Percentiles rank a stretch among this genome's conserved stretches.
Evolutionary conservation across 2,329 filamentous ascomycete genomes (phyloP).

Genomic region (Tolypocladium capitatum): DNA sequence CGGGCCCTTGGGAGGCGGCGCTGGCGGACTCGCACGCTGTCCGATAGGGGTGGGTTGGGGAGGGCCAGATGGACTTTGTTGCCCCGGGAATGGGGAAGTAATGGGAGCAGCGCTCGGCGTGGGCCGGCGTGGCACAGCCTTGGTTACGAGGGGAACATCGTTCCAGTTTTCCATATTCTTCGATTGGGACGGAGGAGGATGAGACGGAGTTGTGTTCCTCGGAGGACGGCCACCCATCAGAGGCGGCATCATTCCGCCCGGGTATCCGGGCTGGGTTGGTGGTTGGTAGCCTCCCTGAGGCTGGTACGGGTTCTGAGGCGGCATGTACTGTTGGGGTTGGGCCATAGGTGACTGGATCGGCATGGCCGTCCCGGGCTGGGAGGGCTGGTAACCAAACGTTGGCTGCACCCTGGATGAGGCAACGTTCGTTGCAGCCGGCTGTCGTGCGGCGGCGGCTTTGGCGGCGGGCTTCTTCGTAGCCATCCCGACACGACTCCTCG

Average conservation of each 20-base stretch:
- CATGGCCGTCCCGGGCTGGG: slow-evolving; percentile 21
- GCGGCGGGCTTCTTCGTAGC: slow-evolving; percentile 48
- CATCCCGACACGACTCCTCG: slow-evolving; percentile 70
- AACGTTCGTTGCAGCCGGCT: slow-evolving; percentile 15
- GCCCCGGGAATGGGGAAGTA: slow-evolving; percentile 62
- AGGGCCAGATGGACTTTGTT: slow-evolving; percentile 43
- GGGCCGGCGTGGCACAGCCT: slow-evolving; percentile 56
- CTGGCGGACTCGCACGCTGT: slow-evolving; percentile 56
- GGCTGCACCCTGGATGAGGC: slow-evolving; percentile 26
- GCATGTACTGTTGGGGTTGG: slow-evolving; percentile 22
- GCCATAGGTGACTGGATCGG: slow-evolving; percentile 12
- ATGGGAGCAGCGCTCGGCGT: slow-evolving; percentile 62
- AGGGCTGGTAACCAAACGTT: slow-evolving; percentile 33
- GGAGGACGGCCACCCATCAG: slow-evolving; percentile 24
- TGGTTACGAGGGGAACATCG: slow-evolving; percentile 76
- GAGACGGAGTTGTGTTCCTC: slow-evolving; percentile 54
- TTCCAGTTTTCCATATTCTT: slow-evolving; percentile 81
- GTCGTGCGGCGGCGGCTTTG: slow-evolving; percentile 13
- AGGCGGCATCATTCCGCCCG: slow-evolving; percentile 19
- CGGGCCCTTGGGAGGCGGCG: slow-evolving; percentile 72
- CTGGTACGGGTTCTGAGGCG: slow-evolving; percentile 23
- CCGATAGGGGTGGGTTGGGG: slow-evolving; percentile 46
- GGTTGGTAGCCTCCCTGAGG: slow-evolving; percentile 37
- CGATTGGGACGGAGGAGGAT: slow-evolving; percentile 53
- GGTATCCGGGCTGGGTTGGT: slow-evolving; percentile 26